Base-by-base conservation (phyloP, 306 rosid species). In the Lupinus albus region DNA sequence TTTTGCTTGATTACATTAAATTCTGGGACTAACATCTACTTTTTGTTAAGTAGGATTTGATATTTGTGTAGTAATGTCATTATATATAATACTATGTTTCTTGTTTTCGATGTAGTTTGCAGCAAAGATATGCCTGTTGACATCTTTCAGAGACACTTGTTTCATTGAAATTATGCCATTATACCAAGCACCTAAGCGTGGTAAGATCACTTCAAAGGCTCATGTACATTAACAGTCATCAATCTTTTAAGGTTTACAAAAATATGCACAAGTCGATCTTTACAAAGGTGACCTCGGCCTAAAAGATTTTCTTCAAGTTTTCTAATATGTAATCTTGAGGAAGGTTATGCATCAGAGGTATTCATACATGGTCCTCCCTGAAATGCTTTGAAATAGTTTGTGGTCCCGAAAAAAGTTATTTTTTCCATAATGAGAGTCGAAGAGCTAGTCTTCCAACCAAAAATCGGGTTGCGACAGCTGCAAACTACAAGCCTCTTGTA, bases 101-200 rank as follows among this genome's bases (percentile, higher is more conserved):
- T 66, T 69, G 28, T 72, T 78, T 30, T n/a, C 1, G 53, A 47
- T 74, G 78, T 77, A 89, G 96, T 89, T 89, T 83, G 81, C 51
- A 18, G 91, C 87, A 5, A 89, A 89, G 84, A 89, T 89, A 71
- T 83, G 89, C 76, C 91, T 89, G 74, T 67, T 89, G 77, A 87
- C 96, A 16, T 87, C 96, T 61, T 89, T 89, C 73, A 89, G 87
- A 83, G 93, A 87, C 62, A 87, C 89, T 57, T 89, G 93, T 80
- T 89, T 87, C 68, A 46, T 89, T 17, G 93, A 86, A 82, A 87
- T 89, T 67, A 80, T 63, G 72, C 93, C 96, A 6, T 74, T 52
- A 30, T 17, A 64, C 70, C 78, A 76, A 72, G 75, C 83, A 42
- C 86, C 89, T 0, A 83, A 78, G 46, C 79, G 84, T 46, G 86